Base-by-base conservation (phyloP, 164 flowering plant species). In the Vitis amurensis region DNA sequence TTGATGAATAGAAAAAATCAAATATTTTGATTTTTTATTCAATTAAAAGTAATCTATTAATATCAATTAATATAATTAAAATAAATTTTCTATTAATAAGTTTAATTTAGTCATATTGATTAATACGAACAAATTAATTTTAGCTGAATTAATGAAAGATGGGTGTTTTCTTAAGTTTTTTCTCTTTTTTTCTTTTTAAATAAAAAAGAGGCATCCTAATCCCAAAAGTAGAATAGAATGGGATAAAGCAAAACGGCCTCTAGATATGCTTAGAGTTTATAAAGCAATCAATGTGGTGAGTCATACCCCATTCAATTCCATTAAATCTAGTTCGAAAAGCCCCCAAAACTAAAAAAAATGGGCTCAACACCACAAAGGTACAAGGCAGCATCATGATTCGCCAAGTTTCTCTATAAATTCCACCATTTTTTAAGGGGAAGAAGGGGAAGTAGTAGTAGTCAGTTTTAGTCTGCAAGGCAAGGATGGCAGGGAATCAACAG, bases 401-500 rank as follows among this genome's bases (percentile, higher is more conserved):
- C 44, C 31, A 23, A 61, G 49, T 14, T 9, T 9, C 50, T 61
- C 63, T 61, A 61, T 61, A 61, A 61, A 31, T 61, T 14, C 3
- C 16, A 13, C 63, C 52, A 8, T 50, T 16, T 50, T 6, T 1
- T 15, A 11, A 63, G 8, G 55, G 37, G n/a, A 52, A 68, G 30
- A 29, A 48, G 44, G 27, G 31, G 63, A 48, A 61, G 63, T 44
- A 70, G 19, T 23, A 56, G 44, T 37, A 3, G 44, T 37, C 7
- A 37, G 5, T 37, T 3, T 37, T 37, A 37, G 4, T 37, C 27
- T 50, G n/a, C 55, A 7, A 5, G 49, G 19, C 37, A 37, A 52
- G 29, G 23, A 71, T 72, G 75, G 73, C 58, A 8, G 63, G 58
- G 8, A 61, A 66, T 9, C 16, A 23, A 48, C 65, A 63, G 63